These are phyloP conservation scores for Boletus semigastroideus DNA, from an alignment of 1,284 basidiomycete species.

Conservation along the genomic window DNA sequence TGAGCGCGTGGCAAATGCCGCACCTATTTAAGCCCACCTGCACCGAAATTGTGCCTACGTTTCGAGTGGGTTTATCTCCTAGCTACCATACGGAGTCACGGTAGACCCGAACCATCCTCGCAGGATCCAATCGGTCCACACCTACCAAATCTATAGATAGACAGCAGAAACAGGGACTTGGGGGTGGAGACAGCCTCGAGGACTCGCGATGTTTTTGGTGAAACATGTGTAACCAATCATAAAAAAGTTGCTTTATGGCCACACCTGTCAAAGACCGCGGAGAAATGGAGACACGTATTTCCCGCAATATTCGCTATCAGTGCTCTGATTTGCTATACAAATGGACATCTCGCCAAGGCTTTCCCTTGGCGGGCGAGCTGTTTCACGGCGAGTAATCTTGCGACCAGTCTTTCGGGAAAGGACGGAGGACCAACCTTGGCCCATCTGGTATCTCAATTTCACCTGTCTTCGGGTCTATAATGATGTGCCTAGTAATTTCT, in stretches of 20 bases:
- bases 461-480: constrained; percentile 61
- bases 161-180: constrained; percentile 33
- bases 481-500: constrained; percentile 63
- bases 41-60: constrained; percentile 10
- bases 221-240: constrained; percentile 25
- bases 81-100: constrained; percentile 16
- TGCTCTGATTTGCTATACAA: constrained; percentile 26
- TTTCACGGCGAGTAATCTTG: constrained; percentile 12
- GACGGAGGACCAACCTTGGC: constrained; percentile 39
- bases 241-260: constrained; percentile 6
- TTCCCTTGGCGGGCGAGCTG: constrained; percentile 49
- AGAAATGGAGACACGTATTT: constrained; percentile 16
- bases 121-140: constrained; percentile 19
- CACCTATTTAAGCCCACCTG: constrained; percentile 19
- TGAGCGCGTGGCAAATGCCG: constrained; percentile 17
- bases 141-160: constrained; percentile 31
- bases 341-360: constrained; percentile 50
- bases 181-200: constrained; percentile 28
- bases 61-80: constrained; percentile 14
- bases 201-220: constrained; percentile 20
- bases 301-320: constrained; percentile 8
- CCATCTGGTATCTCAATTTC: constrained; percentile 55
- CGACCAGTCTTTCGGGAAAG: constrained; percentile 1
- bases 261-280: constrained; percentile 19
- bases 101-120: constrained; percentile 17